Evolutionary conservation across 1,139 yeast species (phyloP).

Genomic region (Suhomyces coccinellae): DNA sequence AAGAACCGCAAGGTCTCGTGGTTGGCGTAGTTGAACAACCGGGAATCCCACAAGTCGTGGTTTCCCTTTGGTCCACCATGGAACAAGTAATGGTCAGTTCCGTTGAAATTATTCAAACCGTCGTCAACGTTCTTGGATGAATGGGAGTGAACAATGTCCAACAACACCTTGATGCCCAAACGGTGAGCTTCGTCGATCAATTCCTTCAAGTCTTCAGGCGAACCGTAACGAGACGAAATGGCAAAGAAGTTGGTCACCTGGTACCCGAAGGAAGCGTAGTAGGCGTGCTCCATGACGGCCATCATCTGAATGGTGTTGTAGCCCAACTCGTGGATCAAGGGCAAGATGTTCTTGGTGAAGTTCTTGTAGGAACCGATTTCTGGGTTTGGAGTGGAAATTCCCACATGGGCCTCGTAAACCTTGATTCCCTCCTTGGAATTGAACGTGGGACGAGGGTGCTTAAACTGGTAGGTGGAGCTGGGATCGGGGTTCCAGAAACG

Average conservation of each 20-base stretch:
- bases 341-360: slow-evolving; percentile 76
- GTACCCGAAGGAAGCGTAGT: slow-evolving; percentile 95
- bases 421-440: slow-evolving; percentile 51
- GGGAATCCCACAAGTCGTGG: slow-evolving; percentile 94
- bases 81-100: slow-evolving; percentile 93
- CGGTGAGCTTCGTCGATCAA: slow-evolving; percentile 90
- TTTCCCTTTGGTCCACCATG: slow-evolving; percentile 83
- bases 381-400: slow-evolving; percentile 90
- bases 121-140: slow-evolving; percentile 93
- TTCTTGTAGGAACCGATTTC: slow-evolving; percentile 81
- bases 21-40: slow-evolving; percentile 85
- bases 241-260: slow-evolving; percentile 95
- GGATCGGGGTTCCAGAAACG: slow-evolving; percentile 85
- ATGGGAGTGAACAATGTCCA: slow-evolving; percentile 95
- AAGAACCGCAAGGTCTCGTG: slow-evolving; percentile 89
- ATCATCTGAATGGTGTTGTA: slow-evolving; percentile 92
- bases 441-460: slow-evolving; percentile 60
- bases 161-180: slow-evolving; percentile 78
- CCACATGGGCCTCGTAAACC: slow-evolving; percentile 95
- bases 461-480: slow-evolving; percentile 52
- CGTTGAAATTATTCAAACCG: slow-evolving; percentile 91
- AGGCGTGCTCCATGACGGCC: slow-evolving; percentile 99
- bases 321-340: slow-evolving; percentile 81
- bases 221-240: slow-evolving; percentile 82
- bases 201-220: slow-evolving; percentile 92